A percentile compares a stretch with the other conserved stretches of the same genome.
Evolutionary conservation across 495 filamentous ascomycete species (phyloP).

Genomic region (Chaetomium cochliodes): DNA sequence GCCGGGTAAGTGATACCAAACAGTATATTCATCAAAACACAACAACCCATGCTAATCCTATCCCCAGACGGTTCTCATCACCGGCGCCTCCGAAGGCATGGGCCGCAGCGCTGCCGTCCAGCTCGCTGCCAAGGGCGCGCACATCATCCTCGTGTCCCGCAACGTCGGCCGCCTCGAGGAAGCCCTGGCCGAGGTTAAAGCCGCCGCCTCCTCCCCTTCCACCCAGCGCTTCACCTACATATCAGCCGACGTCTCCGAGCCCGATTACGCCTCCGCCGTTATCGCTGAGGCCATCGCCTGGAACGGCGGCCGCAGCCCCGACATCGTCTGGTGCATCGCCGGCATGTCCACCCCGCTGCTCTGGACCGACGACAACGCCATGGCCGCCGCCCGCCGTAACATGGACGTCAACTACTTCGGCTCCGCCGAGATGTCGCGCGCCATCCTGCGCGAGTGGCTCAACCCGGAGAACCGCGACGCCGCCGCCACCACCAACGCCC

Average conservation of each 20-base stretch:
- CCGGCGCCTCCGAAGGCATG: slow-evolving; percentile 92
- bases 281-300: slow-evolving; percentile 74
- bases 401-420: slow-evolving; percentile 94
- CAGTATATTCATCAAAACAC: not conserved
- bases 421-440: slow-evolving; percentile 80
- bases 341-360: slow-evolving; percentile 72
- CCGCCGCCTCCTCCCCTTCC: slow-evolving; percentile 56
- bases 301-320: slow-evolving; percentile 72
- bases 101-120: slow-evolving; percentile 69
- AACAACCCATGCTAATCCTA: slow-evolving; percentile 9
- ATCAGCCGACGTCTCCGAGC: slow-evolving; percentile 74
- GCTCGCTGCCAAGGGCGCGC: slow-evolving; percentile 79
- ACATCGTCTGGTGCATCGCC: slow-evolving; percentile 91
- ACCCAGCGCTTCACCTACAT: slow-evolving; percentile 81
- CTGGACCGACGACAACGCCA: slow-evolving; percentile 66
- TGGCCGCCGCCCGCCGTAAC: slow-evolving; percentile 66
- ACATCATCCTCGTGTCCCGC: slow-evolving; percentile 80
- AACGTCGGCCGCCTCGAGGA: slow-evolving; percentile 70
- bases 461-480: slow-evolving; percentile 42
- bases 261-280: slow-evolving; percentile 63
- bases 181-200: slow-evolving; percentile 63
- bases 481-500: slow-evolving; percentile 6
- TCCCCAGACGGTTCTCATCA: slow-evolving; percentile 75
- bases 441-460: slow-evolving; percentile 60
- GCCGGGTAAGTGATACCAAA: slow-evolving; percentile 56